phyloP scores from a whole-genome alignment of 768 basidiomycete genomes.

The Psilocybe cyanescens region DNA sequence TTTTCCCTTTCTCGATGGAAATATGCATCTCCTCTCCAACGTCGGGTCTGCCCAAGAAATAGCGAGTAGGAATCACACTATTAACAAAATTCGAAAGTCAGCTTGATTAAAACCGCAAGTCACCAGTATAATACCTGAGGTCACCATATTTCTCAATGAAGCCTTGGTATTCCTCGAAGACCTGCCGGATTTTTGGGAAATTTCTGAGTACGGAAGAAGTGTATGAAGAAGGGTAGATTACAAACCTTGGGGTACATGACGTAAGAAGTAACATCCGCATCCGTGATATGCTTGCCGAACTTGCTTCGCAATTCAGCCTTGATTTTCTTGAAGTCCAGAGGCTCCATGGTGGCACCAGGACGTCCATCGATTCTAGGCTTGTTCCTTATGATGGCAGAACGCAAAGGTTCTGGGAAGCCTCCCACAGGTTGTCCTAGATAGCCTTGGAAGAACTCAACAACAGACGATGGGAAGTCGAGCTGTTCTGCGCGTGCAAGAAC shows the following conservation, averaged over 20 bases:
- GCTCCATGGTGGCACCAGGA: conserved; percentile 85
- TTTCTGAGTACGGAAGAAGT: background rate
- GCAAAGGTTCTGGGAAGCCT: conserved; percentile 97
- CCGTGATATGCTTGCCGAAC: conserved; percentile 94
- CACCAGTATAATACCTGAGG: conserved; percentile 63
- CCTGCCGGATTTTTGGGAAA: conserved; percentile 45
- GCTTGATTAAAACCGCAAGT: background rate
- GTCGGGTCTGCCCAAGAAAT: conserved; percentile 92
- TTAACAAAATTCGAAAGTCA: conserved; percentile 16
- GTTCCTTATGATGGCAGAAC: conserved; percentile 88
- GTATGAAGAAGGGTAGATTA: conserved; percentile 1
- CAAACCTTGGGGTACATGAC: conserved; percentile 97
- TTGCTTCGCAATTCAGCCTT: conserved; percentile 91
- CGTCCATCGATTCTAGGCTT: conserved; percentile 93
- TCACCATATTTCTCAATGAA: conserved; percentile 97
- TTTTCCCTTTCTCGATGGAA: conserved; percentile 96
- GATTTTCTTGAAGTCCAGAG: conserved; percentile 95
- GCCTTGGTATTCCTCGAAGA: conserved; percentile 95
- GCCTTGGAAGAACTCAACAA: conserved; percentile 99
- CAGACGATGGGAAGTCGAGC: conserved; percentile 97
- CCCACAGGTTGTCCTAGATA: conserved; percentile 98
- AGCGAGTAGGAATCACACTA: conserved; percentile 94
- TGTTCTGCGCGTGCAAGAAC: conserved; percentile 85
- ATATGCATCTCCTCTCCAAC: conserved; percentile 97
- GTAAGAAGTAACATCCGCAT: conserved; percentile 91